These are phyloP conservation scores for Cerrena zonata DNA, from an alignment of 1,284 basidiomycete genomes.

Conservation along the genomic window DNA sequence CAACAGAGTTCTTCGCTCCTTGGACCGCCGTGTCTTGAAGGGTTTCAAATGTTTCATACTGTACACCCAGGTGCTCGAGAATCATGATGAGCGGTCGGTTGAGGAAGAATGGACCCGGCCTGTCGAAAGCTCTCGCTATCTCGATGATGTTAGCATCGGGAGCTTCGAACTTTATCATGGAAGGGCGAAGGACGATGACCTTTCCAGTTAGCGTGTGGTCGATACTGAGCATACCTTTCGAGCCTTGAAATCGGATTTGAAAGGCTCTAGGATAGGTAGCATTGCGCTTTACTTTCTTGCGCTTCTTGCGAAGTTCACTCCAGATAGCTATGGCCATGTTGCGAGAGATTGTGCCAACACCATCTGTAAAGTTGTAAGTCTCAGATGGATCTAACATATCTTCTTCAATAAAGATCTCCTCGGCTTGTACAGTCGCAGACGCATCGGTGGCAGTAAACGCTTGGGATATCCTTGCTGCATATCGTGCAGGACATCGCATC, in stretches of 20 bases:
- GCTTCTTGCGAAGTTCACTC: slow-evolving; percentile 33
- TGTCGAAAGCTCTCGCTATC: slow-evolving; percentile 59
- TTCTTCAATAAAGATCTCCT: slow-evolving; percentile 39
- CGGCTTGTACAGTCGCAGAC: slow-evolving; percentile 45
- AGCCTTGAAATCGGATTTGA: slow-evolving; percentile 57
- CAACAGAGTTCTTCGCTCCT: slow-evolving; percentile 38
- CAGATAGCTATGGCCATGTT: slow-evolving; percentile 53
- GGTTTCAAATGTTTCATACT: slow-evolving; percentile 45
- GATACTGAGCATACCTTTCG: slow-evolving; percentile 66
- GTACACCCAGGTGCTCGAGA: slow-evolving; percentile 51
- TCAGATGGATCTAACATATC: slow-evolving; percentile 38
- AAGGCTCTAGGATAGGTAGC: slow-evolving; percentile 42
- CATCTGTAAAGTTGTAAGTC: slow-evolving; percentile 56
- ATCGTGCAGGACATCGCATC: slow-evolving; percentile 61
- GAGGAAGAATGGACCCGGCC: slow-evolving; percentile 53
- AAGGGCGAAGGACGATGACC: slow-evolving; percentile 57
- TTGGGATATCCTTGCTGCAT: slow-evolving; percentile 65
- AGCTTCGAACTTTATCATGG: slow-evolving; percentile 71
- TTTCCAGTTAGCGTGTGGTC: slow-evolving; percentile 50
- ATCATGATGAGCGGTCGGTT: slow-evolving; percentile 69
- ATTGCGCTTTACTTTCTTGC: slow-evolving; percentile 32
- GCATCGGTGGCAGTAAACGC: slow-evolving; percentile 69
- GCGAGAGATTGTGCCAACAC: slow-evolving; percentile 61
- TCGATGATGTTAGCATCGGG: slow-evolving; percentile 56
- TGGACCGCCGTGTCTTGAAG: slow-evolving; percentile 51